phyloP scores from a whole-genome alignment of 1,139 yeast species.

The Nadsonia starkeyi-henricii region DNA sequence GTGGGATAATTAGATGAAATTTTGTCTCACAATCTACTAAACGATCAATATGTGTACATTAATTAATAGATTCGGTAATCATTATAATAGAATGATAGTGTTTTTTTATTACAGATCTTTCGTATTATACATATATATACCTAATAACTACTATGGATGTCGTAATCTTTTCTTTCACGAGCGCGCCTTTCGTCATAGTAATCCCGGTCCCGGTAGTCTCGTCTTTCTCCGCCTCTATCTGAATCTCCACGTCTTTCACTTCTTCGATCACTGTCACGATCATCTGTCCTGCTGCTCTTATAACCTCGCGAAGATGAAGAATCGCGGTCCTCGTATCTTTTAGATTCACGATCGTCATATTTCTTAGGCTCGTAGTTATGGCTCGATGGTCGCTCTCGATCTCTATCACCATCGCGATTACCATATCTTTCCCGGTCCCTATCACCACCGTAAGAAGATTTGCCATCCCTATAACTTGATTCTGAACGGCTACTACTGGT shows the following conservation, averaged over 20 bases:
- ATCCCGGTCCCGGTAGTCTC: neutral
- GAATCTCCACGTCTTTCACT: neutral
- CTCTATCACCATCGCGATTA: neutral
- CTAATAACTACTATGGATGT: neutral
- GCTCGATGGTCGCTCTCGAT: neutral
- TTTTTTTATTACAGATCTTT: no score
- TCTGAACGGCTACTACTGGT: neutral
- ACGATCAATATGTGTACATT: neutral
- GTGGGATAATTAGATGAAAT: slow-evolving; percentile 20
- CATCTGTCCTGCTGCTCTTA: neutral
- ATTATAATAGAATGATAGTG: no score
- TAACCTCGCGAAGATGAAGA: neutral
- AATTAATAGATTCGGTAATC: neutral
- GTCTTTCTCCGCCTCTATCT: neutral
- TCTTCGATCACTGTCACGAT: neutral
- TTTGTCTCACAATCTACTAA: neutral
- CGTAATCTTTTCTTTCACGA: neutral
- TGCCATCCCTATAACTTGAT: neutral
- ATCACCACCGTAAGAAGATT: neutral
- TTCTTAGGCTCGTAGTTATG: neutral
- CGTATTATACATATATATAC: neutral
- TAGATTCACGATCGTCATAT: no score
- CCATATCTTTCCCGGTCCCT: neutral
- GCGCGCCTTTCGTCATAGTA: neutral
- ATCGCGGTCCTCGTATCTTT: neutral